Evolutionary conservation across 2,329 filamentous ascomycete species (phyloP).

Genomic region (Beauveria asiatica): DNA sequence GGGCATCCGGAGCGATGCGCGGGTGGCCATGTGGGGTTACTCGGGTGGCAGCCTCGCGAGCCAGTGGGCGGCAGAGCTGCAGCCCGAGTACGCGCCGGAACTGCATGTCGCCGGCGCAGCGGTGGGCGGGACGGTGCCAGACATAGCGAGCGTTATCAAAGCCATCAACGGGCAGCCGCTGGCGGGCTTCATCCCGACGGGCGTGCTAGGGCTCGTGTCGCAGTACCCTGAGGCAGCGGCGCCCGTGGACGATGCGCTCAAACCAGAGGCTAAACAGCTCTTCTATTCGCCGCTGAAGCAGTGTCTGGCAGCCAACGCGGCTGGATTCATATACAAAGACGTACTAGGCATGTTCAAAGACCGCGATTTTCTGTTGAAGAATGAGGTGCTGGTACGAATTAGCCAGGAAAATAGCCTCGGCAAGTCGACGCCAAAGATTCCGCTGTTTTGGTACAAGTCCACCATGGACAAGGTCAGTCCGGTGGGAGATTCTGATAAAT

Average conservation of each 20-base stretch:
- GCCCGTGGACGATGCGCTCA: neutral
- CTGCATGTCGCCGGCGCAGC: neutral
- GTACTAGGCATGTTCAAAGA: conserved; percentile 7
- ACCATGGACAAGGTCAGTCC: conserved; percentile 1
- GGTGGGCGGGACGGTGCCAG: neutral
- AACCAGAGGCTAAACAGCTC: conserved; percentile 16
- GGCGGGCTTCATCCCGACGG: conserved; percentile 3
- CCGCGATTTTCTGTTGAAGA: neutral
- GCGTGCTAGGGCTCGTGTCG: neutral
- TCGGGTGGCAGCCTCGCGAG: conserved; percentile 6
- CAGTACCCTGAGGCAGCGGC: neutral
- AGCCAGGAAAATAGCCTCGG: neutral
- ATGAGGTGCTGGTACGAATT: neutral
- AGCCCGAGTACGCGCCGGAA: conserved; percentile 5
- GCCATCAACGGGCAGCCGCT: neutral
- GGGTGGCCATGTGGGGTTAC: conserved; percentile 31
- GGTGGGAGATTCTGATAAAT: neutral
- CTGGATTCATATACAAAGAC: neutral
- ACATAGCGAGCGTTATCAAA: neutral
- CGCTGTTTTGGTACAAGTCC: conserved; percentile 8
- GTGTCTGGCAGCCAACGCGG: conserved; percentile 12
- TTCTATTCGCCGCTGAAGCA: conserved; percentile 16
- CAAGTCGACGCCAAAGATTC: neutral
- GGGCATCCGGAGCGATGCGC: conserved; percentile 20
- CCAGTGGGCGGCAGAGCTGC: conserved; percentile 6